Base-by-base conservation (phyloP, 768 basidiomycete genomes). In the Hemileccinum rubropunctum region DNA sequence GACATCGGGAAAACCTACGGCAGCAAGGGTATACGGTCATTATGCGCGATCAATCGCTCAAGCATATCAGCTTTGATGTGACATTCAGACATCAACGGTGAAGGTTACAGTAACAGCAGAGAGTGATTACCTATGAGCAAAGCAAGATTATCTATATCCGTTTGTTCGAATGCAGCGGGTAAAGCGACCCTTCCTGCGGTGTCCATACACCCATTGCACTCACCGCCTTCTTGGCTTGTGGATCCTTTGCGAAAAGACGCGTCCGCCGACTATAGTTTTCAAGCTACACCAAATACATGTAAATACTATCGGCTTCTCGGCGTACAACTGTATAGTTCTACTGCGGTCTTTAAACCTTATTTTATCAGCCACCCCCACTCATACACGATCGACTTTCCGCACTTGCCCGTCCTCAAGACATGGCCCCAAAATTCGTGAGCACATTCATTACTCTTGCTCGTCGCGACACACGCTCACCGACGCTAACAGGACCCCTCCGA, bases 21-120 rank as follows among this genome's bases (percentile, higher is more conserved):
- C 34, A 84, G 83, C 55, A 98, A 76, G 50, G 92, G 88, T 69
- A 99, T 93, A 66, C 82, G 83, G 76, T 99, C 95, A 77, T 99
- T 99, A 80, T 97, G 92, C 47, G 80, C 76, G 72, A 97, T 94
- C 62, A 99, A 76, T 56, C 94, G 88, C 65, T 94, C 83, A 60
- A 99, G 82, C 95, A 98, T 98, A 71, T 95, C 90, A 61, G 92
- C 93, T 95, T 68, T 26, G 67, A 56, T 40, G 42, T 48, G 51
- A 54, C 52, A 63, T 56, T 52, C 30, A 60, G 48, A 57, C 48
- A 48, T 49, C 47, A 37, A 62, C 48, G 35, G 30, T 38, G 53
- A 48, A 35, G 38, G 48, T 49, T 59, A 62, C 55, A 62, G 17
- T 47, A 33, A 41, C 61, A 50, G 47, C 41, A 27, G 48, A 59